Evolutionary conservation across 1,284 basidiomycete genomes (phyloP), one percentile per base, ranked within the genome.

Genomic region (Apiotrichum brassicae): DNA sequence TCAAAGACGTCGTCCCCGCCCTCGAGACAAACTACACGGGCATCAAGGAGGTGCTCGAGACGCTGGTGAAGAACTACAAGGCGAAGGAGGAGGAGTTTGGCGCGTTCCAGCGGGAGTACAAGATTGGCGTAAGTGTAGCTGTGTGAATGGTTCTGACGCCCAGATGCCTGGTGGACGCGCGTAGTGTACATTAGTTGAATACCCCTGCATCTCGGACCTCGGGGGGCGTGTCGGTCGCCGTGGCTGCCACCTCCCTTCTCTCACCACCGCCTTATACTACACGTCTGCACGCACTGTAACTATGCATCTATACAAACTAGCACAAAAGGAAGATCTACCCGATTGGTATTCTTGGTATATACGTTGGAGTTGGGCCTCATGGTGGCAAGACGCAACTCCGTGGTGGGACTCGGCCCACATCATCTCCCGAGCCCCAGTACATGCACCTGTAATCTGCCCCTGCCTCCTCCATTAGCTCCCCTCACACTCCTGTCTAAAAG

Each of bases 1-100:
- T 98, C 39, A 85, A 87, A 67, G 95, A 98, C 62, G 91, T 98
- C 28, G 83, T 91, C 28, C 94, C 94, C 35, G 84, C 87, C 20
- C 74, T 97, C 36, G 81, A 88, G 70, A 88, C 84, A 14, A 94
- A 92, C 65, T 79, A 82, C 47, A 81, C 87, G 61, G 88, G 89
- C 84, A 92, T 95, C 59, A 81, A 81, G 60, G 84, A 84, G 54
- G 86, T 88, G 19, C 78, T 94, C 42, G 71, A 82, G 36, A 84
- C 75, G 43, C 78, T 95, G 49, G 77, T 85, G 25, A 83, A 85
- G 57, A 87, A 89, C 71, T 92, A 94, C 77, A 90, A 88, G 74
- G 73, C 77, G 50, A 92, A 87, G 71, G 91, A 94, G 63, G 79
- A 82, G 54, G 87, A 91, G 51, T 86, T 93, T 61, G 84, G 86